Percentiles rank a stretch among this genome's conserved stretches.
Evolutionary conservation across 2,329 filamentous ascomycete genomes (phyloP).

Genomic region (Byssothecium circinans): DNA sequence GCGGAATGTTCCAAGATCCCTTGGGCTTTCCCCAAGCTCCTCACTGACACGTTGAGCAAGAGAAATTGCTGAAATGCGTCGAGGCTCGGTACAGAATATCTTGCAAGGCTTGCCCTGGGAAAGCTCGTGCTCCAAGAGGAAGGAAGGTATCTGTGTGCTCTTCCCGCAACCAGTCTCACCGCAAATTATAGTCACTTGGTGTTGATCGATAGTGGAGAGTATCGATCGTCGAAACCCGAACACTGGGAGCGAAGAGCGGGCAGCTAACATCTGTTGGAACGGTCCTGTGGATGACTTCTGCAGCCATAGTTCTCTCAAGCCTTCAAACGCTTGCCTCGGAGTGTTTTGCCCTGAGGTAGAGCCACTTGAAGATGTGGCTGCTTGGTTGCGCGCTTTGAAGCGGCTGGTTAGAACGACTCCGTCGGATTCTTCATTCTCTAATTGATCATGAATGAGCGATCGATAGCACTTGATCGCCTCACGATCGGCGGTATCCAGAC

Average conservation of each 20-base stretch:
- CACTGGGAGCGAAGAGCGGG: conserved; percentile 82
- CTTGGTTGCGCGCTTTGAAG: conserved; percentile 58
- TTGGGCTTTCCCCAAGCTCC: conserved; percentile 82
- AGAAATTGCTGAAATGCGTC: conserved; percentile 94
- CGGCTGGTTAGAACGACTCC: conserved; percentile 72
- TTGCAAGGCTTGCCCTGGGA: conserved; percentile 80
- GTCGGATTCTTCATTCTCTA: conserved; percentile 57
- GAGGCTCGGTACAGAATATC: conserved; percentile 92
- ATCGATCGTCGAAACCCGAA: conserved; percentile 82
- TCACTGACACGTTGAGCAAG: conserved; percentile 90
- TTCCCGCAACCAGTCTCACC: conserved; percentile 97
- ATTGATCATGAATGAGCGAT: conserved; percentile 66
- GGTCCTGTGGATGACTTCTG: conserved; percentile 53
- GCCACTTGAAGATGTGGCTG: conserved; percentile 24
- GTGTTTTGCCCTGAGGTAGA: conserved; percentile 37
- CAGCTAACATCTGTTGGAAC: conserved; percentile 78
- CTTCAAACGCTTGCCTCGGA: conserved; percentile 38
- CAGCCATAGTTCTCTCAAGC: conserved; percentile 54
- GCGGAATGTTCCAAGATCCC: conserved; percentile 76
- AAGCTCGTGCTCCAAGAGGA: conserved; percentile 87
- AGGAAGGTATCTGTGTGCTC: conserved; percentile 95
- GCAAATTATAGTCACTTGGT: conserved; percentile 90
- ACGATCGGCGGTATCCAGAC: conserved; percentile 71
- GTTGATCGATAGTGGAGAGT: conserved; percentile 71
- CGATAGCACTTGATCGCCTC: conserved; percentile 68